Base-by-base conservation (phyloP, 2,329 filamentous ascomycete genomes). In the Penicillium psychrosexuale region DNA sequence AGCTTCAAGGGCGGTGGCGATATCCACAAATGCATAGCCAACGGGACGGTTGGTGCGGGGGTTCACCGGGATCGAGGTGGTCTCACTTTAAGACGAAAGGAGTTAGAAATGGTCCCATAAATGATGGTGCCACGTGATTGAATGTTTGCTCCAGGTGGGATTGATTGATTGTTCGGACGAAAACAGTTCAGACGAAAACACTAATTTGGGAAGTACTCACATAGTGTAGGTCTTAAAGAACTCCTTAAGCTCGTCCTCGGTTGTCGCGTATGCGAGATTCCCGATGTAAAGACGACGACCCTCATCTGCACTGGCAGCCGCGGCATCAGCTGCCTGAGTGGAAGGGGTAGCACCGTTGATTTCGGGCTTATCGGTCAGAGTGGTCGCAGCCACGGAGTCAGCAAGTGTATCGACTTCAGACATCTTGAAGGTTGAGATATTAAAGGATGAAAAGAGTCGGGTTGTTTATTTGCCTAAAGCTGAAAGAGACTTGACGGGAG, bases 191-290 rank as follows among this genome's bases (percentile, higher is more conserved):
- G 22, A 24, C 22, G 22, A 22, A 27, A 22, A 12, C 27, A 50
- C 13, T 36, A 13, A 30, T 12, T 5, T 42, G 44, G 39, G 13
- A 28, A 31, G 13, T 39, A 90, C 93, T 85, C 85, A 99, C 94
- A 99, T 91, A 83, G 94, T 89, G 85, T 96, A 97, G 80, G 88
- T 90, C 85, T 94, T 93, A 89, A 99, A 99, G 86, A 99, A 99
- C 72, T 94, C 90, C 85, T 95, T 96, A 85, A 99, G 91, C 88
- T 97, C 91, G 88, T 90, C 94, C 90, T 97, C 94, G 78, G 91
- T 96, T 87, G 94, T 97, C 88, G 93, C 92, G 80, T 99, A 99
- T 74, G 94, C 94, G 86, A 99, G 90, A 85, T 99, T 99, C 84
- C 94, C 94, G 83, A 99, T 97, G 83, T 99, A 99, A 73, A 99